These are phyloP conservation scores for Penicillium lagena DNA, from an alignment of 495 filamentous ascomycete species.

Conservation along the genomic window DNA sequence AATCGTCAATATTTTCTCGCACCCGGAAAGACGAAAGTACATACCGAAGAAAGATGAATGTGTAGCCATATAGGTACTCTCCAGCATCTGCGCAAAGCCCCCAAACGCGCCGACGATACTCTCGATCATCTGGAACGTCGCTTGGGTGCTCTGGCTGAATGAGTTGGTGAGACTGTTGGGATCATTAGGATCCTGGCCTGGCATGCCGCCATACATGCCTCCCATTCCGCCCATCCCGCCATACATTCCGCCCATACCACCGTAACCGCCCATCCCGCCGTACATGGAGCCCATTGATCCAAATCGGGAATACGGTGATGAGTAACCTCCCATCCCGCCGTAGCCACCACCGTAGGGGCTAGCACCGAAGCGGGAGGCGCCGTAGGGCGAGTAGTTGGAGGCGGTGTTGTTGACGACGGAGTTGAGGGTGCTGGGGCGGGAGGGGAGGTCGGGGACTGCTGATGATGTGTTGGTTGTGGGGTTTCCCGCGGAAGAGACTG, in stretches of 20 bases:
- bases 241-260: constrained; percentile 52
- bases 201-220: constrained; percentile 51
- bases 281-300: constrained; percentile 55
- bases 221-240: constrained; percentile 40
- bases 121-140: constrained; percentile 99
- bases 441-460: constrained; percentile 67
- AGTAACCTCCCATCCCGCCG: constrained; percentile 47
- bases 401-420: constrained; percentile 78
- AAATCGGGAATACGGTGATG: constrained; percentile 62
- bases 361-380: constrained; percentile 51
- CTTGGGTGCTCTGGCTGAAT: constrained; percentile 85
- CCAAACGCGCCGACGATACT: constrained; percentile 95
- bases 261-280: constrained; percentile 48
- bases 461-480: constrained; percentile 39
- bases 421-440: constrained; percentile 68
- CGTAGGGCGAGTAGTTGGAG: constrained; percentile 74
- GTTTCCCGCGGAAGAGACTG: constrained; percentile 25
- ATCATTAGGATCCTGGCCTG: constrained; percentile 72
- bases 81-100: constrained; percentile 98
- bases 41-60: constrained; percentile 97
- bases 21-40: not conserved
- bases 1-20: constrained; percentile 6
- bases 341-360: constrained; percentile 39
- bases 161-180: constrained; percentile 86
- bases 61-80: constrained; percentile 99